Percentiles rank a stretch among this genome's conserved stretches.
Conservation (phyloP, 768 basidiomycete genomes). For the Leccinum pellstonianum region DNA sequence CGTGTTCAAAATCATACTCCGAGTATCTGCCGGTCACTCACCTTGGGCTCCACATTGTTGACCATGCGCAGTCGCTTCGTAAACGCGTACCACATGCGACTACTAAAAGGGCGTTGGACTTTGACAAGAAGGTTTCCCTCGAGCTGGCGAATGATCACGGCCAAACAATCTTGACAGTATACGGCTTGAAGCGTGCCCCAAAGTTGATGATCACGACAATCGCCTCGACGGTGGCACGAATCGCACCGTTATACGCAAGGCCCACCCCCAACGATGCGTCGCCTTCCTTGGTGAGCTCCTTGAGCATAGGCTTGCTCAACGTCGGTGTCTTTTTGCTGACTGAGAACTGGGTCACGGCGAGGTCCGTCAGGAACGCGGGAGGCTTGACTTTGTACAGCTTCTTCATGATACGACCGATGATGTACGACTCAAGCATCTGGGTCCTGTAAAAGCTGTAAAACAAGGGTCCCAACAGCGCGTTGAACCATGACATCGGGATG, state of each 20-base stretch:
- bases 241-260: conserved; percentile 79
- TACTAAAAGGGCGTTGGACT: conserved; percentile 93
- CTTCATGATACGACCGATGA: conserved; percentile 88
- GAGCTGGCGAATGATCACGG: conserved; percentile 82
- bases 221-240: conserved; percentile 87
- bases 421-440: conserved; percentile 73
- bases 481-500: conserved; percentile 97
- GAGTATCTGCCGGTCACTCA: conserved; percentile 94
- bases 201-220: conserved; percentile 78
- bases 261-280: conserved; percentile 83
- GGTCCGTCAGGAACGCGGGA: conserved; percentile 80
- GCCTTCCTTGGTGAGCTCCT: conserved; percentile 93
- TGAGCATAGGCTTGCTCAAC: conserved; percentile 96
- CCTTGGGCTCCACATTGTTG: conserved; percentile 87
- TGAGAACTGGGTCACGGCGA: conserved; percentile 85
- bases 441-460: conserved; percentile 94
- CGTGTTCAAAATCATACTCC: conserved; percentile 86
- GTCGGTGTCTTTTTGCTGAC: conserved; percentile 83
- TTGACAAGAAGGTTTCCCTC: conserved; percentile 89
- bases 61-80: conserved; percentile 87
- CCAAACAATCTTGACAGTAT: conserved; percentile 85
- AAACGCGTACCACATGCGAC: conserved; percentile 92
- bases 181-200: conserved; percentile 82
- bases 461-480: conserved; percentile 86
- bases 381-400: conserved; percentile 91